A percentile compares a stretch with the other conserved stretches of the same genome.
These are phyloP conservation scores for Coelastrella sp. DNA, from an alignment of 139 green algal species.

Conservation along the genomic window DNA sequence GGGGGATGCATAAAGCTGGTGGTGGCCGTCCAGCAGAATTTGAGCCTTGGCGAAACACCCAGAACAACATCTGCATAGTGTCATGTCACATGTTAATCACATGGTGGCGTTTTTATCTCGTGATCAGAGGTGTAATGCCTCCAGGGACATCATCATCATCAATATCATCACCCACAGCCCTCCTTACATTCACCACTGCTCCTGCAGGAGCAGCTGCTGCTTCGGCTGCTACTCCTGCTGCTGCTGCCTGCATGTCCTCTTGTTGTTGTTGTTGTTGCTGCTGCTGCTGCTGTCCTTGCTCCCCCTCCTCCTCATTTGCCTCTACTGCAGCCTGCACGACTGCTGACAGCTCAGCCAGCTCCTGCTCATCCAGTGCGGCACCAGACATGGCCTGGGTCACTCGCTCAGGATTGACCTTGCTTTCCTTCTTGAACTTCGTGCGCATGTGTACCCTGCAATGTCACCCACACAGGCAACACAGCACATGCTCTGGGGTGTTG, in stretches of 20 bases:
- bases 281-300: not conserved
- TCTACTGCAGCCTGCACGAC: not conserved
- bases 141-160: constrained; percentile 7
- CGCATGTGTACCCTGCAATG: constrained; percentile 70
- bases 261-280: not conserved
- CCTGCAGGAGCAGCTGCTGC: constrained; percentile 2
- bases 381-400: constrained; percentile 29
- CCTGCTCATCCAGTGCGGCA: not conserved
- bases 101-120: too few species aligned
- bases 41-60: too few species aligned
- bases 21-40: too few species aligned
- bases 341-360: constrained; percentile 20
- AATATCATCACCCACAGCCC: not conserved
- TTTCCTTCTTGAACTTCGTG: constrained; percentile 68
- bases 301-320: not conserved
- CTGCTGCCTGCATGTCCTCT: not conserved
- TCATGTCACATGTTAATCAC: too few species aligned
- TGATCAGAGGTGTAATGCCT: not conserved
- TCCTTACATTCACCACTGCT: not conserved
- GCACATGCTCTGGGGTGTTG: too few species aligned
- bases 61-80: too few species aligned
- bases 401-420: constrained; percentile 30
- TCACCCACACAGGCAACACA: too few species aligned
- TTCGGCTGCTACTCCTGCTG: not conserved
- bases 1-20: too few species aligned